Base-by-base conservation (phyloP, 2,329 filamentous ascomycete species). In the Paecilomyces niveus region DNA sequence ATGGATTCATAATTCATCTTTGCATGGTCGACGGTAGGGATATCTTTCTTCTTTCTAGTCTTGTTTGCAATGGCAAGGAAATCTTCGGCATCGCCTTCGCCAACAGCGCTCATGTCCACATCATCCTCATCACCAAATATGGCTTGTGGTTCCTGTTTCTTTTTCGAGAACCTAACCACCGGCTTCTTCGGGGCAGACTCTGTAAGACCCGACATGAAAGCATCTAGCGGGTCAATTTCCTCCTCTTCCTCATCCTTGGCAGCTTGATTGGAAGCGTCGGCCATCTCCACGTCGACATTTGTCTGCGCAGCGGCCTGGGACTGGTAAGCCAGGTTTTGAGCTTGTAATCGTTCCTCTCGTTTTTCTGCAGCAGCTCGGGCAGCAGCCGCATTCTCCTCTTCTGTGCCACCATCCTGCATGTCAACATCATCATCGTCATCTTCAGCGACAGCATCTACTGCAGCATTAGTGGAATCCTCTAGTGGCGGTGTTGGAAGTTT, bases 11-110 rank as follows among this genome's bases (percentile, higher is more conserved):
- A 87, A 57, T 92, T 85, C 63, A 95, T 78, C 75, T 97, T 97
- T 66, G 80, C 83, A 74, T 97, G 96, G 74, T 99, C 88, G 57
- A 96, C 83, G 0, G 81, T 81, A 0, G 92, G 92, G n/a, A 97
- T 87, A 60, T 97, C 94, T 76, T 97, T 96, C 81, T 96, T 97
- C 79, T 96, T 97, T 68, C 82, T 82, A 80, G 88, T 82, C 82
- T 83, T 84, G 57, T 74, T 82, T 51, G 82, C 80, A 71, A 85
- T 81, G n/a, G 83, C 82, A 52, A 86, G 80, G 66, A 85, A 81
- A 64, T 87, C 85, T 65, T 87, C 85, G 2, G 83, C 83, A 64
- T 87, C 83, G 39, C 83, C 81, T 33, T 85, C 85, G 32, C 75
- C 77, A 18, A 88, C 80, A 32, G 85, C 82, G 33, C 85, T 85